phyloP scores from a whole-genome alignment of 2,329 filamentous ascomycete species.

The Volutella citrinella region DNA sequence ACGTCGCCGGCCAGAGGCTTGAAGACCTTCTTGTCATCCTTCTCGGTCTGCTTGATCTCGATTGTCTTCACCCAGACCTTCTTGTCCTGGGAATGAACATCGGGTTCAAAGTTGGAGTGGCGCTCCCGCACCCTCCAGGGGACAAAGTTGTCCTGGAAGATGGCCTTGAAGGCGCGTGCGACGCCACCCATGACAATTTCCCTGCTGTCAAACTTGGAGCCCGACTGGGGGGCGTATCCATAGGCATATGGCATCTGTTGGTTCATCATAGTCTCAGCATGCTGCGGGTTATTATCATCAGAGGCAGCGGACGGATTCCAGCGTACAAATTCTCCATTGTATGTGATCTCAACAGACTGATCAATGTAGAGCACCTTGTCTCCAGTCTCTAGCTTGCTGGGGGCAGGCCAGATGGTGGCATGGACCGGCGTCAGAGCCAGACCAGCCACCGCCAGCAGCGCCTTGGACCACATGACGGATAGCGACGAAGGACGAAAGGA shows the following conservation, averaged over 20 bases:
- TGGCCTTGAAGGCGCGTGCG: conserved; percentile 57
- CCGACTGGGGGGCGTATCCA: conserved; percentile 39
- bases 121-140: conserved; percentile 76
- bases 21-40: conserved; percentile 52
- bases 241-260: conserved; percentile 47
- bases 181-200: conserved; percentile 55
- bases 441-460: conserved; percentile 37
- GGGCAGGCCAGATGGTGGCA: conserved; percentile 61
- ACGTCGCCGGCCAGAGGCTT: conserved; percentile 61
- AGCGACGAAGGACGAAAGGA: conserved; percentile 2
- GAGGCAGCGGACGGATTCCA: conserved; percentile 33
- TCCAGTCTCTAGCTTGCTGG: conserved; percentile 49
- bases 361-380: conserved; percentile 52
- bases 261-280: conserved; percentile 32
- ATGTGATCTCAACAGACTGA: conserved; percentile 50
- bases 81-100: conserved; percentile 32
- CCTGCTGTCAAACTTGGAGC: conserved; percentile 43
- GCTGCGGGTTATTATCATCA: conserved; percentile 12
- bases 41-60: conserved; percentile 56
- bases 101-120: conserved; percentile 63
- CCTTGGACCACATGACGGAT: conserved; percentile 26
- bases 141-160: conserved; percentile 67
- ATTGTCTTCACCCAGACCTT: conserved; percentile 57
- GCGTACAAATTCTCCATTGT: conserved; percentile 57
- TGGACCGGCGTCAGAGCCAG: conserved; percentile 39